Base-by-base conservation (phyloP, 1,139 yeast species). In the Pichia sp. region DNA sequence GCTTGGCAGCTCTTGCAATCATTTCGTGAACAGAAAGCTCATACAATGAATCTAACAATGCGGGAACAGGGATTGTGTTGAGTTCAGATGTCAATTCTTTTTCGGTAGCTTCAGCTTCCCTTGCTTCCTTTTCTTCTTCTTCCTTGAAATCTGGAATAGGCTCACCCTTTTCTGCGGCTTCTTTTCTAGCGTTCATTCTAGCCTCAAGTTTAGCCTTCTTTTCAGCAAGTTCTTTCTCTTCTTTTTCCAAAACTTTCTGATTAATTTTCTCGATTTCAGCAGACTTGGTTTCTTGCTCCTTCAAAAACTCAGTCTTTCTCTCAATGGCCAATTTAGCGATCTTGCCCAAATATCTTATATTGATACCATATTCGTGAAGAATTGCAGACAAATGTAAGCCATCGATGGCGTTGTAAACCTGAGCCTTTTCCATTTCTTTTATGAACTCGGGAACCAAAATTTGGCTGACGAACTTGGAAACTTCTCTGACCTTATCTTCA, bases 321-420 rank as follows among this genome's bases (percentile, higher is more conserved):
- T 63, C 58, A 41, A 62, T 50, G 41, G 66, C 63, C 39, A 64
- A 66, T 3, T 58, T 51, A 21, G 83, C 83, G 62, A 85, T 65
- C 49, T 68, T 71, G 56, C 97, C 97, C 62, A 93, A 75, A 65
- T 93, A 91, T 71, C 99, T 85, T 73, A 91, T 67, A 68, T 89
- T 91, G 66, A 93, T 85, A 74, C 99, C 99, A 50, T 75, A 74
- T 61, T 79, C 79, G 69, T 93, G 99, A 69, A 93, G 70, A 51
- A 77, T 68, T 41, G 75, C 73, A 30, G 89, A 73, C 62, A 93
- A 78, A 62, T 90, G 93, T 4, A 71, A 66, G 56, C 98, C 96
- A 65, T 89, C 96, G 56, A 87, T 74, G 48, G 84, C 75, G 45
- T 58, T 59, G 44, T 55, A 61, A 41, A 77, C 73, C 48, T 74